Evolutionary conservation across 2,329 filamentous ascomycete species (phyloP), one percentile per base, ranked within the genome.

Genomic region (Nigrospora sphaerica): DNA sequence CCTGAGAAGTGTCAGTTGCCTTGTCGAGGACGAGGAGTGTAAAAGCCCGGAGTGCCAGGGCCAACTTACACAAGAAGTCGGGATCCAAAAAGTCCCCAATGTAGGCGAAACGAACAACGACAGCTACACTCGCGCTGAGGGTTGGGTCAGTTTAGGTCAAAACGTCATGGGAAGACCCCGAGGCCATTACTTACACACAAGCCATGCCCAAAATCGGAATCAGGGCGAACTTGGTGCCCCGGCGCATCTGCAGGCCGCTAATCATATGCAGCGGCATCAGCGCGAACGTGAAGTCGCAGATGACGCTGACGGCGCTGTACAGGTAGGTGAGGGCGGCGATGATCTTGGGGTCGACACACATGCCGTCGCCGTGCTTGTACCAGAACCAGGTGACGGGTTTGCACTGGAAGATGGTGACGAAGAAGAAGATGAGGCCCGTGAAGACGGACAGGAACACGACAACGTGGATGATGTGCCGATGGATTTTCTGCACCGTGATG

Each of bases 181-280:
- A 10, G 23, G 23, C 17, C 32, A 23, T 19, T 33, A 50, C 46
- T 43, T 46, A 49, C 60, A 64, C 50, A 49, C 74, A 72, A 16
- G 73, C 77, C 55, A 77, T 64, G 32, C 69, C 68, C 11, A 79
- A 54, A 45, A 78, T 70, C n/a, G 63, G 65, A 3, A 65, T 68
- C n/a, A 77, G 61, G 1, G 72, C 63, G 12, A 61, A 32, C 54
- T 77, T 78, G 1, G 68, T 71, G 42, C 61, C 64, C 3, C 46
- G 46, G 33, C 68, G 69, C 72, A 78, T 76, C 39, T 75, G 65
- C 19, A 77, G 53, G 34, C 67, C 62, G 63, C 65, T 68, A 2
- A 78, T 66, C 7, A 78, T 61, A 42, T 69, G 70, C 13, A 74
- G 61, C 3, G 70, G 70, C n/a, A 73, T 49, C 12, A 72, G 49